Base-by-base conservation (phyloP, 2,329 filamentous ascomycete species). In the Diaporthe humulicola region DNA sequence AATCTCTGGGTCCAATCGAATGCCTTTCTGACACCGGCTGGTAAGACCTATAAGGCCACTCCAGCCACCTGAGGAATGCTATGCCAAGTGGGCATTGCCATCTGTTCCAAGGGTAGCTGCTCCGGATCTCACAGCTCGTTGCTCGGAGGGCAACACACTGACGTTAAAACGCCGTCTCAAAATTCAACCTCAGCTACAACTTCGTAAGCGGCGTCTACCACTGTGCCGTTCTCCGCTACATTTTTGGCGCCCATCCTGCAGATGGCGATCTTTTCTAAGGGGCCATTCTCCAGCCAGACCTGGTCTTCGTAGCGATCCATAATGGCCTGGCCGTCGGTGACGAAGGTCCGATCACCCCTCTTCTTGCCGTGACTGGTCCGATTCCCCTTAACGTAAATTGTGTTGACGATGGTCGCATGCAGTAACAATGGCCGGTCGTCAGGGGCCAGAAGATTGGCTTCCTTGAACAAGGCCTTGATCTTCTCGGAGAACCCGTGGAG, bases 181-280 rank as follows among this genome's bases (percentile, higher is more conserved):
- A 88, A 79, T 22, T 73, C 80, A 48, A 89, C 83, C 79, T 89
- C 87, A 6, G 85, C 88, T 77, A 85, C 89, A 12, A 89, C 87
- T 76, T 89, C 88, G 75, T 91, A 91, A 17, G 82, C 87, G 77
- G 85, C 86, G 71, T 90, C 88, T 14, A 88, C 89, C 2, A 88
- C 86, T 28, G 81, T 80, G 0, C 84, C 84, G 48, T 88, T 84
- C 10, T 89, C 85, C 38, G 90, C 83, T 25, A 85, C 85, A 78
- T 90, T 91, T 86, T 92, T 93, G 14, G 95, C 95, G 0, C 96
- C 95, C 96, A 98, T 98, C 81, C 91, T 92, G 81, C 95, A 98
- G 50, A 98, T 92, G 66, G 93, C 92, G 54, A 98, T 84, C 74
- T 87, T 90, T 73, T 95, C 91, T n/a, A 98, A 81, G 22, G 86